Conservation (phyloP, 495 filamentous ascomycete species). For the Filosporella fistucella region DNA sequence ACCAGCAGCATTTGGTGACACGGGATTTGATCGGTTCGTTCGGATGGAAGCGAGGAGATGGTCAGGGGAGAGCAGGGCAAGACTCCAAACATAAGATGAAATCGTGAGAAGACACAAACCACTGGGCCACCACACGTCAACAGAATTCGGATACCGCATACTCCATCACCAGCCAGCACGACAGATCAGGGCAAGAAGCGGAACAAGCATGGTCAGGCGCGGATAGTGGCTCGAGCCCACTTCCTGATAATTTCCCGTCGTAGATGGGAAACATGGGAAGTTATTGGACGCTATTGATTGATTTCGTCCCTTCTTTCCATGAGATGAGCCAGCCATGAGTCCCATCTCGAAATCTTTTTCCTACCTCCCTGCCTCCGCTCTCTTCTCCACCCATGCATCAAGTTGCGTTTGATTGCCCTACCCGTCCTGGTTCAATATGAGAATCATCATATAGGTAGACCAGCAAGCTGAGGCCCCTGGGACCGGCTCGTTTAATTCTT, state of each 20-base stretch:
- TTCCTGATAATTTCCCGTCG: slow-evolving; percentile 13
- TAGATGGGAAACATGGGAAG: background rate
- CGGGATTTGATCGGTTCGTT: background rate
- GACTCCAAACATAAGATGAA: no score
- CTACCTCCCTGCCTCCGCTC: no score
- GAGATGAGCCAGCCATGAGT: no score
- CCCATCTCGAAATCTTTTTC: no score
- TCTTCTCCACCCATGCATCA: slow-evolving; percentile 11
- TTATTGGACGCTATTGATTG: slow-evolving; percentile 9
- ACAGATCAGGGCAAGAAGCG: no score
- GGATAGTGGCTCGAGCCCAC: slow-evolving; percentile 16
- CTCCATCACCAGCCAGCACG: no score
- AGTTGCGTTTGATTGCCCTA: slow-evolving; percentile 12
- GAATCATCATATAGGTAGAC: slow-evolving; percentile 17
- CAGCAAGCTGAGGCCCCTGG: no score
- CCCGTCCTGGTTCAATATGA: slow-evolving; percentile 13
- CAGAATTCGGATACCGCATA: no score
- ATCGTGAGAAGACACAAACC: no score
- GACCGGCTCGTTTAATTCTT: slow-evolving; percentile 17
- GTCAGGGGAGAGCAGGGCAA: background rate
- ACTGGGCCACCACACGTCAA: no score
- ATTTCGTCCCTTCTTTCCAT: no score
- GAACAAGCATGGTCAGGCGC: no score
- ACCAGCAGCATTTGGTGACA: background rate
- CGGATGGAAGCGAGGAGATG: slow-evolving; percentile 8